Percentiles rank a stretch among this genome's conserved stretches.
Evolutionary conservation across 768 basidiomycete species (phyloP).

Genomic region (Boletus insuetus): DNA sequence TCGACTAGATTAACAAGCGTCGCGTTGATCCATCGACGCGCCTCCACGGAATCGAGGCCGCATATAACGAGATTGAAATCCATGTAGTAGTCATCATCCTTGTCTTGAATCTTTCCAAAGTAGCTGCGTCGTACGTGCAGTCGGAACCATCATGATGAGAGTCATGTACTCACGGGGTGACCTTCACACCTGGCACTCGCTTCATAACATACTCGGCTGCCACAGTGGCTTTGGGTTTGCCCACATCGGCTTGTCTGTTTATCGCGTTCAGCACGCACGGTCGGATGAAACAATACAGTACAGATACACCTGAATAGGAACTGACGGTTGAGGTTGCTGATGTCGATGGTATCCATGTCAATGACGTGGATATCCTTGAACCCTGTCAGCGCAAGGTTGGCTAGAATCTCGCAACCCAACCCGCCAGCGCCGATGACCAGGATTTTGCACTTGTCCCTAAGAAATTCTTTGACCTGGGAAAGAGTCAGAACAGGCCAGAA

Average conservation of each 20-base stretch:
- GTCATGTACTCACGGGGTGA: conserved; percentile 76
- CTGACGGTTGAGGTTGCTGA: conserved; percentile 97
- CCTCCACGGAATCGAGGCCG: conserved; percentile 96
- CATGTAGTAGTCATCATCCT: conserved; percentile 90
- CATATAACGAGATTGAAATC: conserved; percentile 97
- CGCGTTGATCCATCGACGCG: conserved; percentile 97
- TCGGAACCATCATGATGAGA: background rate
- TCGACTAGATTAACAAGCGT: conserved; percentile 95
- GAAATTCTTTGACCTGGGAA: conserved; percentile 78
- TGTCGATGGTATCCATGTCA: conserved; percentile 99
- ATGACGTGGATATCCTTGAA: conserved; percentile 99
- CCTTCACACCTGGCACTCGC: conserved; percentile 92
- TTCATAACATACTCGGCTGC: conserved; percentile 98
- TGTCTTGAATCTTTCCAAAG: conserved; percentile 98
- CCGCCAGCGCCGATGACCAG: conserved; percentile 98
- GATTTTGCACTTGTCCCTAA: conserved; percentile 83
- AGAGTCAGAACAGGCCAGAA: background rate
- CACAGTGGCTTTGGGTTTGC: conserved; percentile 87
- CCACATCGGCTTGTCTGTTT: conserved; percentile 82
- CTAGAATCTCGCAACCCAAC: conserved; percentile 94
- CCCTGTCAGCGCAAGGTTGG: conserved; percentile 92
- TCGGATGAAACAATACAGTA: background rate
- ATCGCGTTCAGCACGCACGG: background rate
- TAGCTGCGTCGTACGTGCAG: conserved; percentile 52
- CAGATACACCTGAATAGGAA: conserved; percentile 85